These are phyloP conservation scores for Tolypocladium inflatum DNA, from an alignment of 2,329 filamentous ascomycete species.

Conservation along the genomic window DNA sequence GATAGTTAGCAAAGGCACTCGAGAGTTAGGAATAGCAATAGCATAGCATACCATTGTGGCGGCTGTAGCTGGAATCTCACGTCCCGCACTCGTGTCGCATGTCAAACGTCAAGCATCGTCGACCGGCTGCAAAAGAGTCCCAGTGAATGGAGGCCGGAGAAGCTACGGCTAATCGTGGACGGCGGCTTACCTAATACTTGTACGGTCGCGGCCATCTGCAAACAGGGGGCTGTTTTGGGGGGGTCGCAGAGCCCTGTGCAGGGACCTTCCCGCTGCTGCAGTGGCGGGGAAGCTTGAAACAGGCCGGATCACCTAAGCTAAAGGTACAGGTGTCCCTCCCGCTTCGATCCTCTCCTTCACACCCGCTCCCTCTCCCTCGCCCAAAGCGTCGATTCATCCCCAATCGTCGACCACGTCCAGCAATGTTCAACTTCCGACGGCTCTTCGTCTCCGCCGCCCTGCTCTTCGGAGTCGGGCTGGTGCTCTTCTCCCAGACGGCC, in stretches of 20 bases:
- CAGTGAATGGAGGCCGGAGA: constrained; percentile 9
- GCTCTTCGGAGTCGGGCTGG: constrained; percentile 63
- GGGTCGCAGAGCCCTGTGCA: not conserved
- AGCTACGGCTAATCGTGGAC: constrained; percentile 14
- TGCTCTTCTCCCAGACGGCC: constrained; percentile 66
- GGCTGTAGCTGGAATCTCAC: not conserved
- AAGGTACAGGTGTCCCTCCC: constrained; percentile 11
- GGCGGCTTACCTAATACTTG: not conserved
- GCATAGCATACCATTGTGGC: constrained; percentile 9
- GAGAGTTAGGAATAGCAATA: too few relatives aligned
- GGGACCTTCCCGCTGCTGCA: not conserved
- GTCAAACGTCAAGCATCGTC: not conserved
- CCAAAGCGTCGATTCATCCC: not conserved
- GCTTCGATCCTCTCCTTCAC: not conserved
- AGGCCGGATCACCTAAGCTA: not conserved
- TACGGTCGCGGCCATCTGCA: not conserved
- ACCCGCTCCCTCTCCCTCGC: not conserved
- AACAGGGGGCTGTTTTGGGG: not conserved
- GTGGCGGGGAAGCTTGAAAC: constrained; percentile 11
- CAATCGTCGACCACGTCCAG: constrained; percentile 20
- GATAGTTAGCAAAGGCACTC: not conserved
- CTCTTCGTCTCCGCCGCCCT: constrained; percentile 64
- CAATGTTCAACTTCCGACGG: constrained; percentile 68
- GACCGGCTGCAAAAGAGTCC: not conserved
- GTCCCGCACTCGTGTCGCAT: not conserved